phyloP scores from a whole-genome alignment of 2,329 filamentous ascomycete genomes.

The Oidium heveae region DNA sequence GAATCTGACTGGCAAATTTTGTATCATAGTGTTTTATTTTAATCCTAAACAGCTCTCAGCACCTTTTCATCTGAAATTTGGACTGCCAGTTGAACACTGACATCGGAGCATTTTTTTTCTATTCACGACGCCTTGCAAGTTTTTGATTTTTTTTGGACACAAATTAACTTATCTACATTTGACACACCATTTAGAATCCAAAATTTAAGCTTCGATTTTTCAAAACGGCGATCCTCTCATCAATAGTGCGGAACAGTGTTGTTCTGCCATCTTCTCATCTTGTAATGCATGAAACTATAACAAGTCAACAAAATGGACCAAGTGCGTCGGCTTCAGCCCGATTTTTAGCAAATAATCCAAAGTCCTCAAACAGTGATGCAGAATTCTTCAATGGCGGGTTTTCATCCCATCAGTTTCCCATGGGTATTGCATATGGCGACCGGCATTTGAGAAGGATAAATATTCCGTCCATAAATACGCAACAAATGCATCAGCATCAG shows the following conservation, averaged over 20 bases:
- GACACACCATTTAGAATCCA: not conserved
- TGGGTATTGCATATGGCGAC: conserved; percentile 60
- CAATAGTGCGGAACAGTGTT: conserved; percentile 56
- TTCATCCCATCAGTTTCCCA: conserved; percentile 46
- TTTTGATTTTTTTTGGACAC: not conserved
- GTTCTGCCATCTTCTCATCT: conserved; percentile 64
- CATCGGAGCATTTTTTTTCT: not conserved
- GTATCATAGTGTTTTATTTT: not conserved
- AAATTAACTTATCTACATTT: not conserved
- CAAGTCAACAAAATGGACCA: conserved; percentile 31
- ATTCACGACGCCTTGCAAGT: not conserved
- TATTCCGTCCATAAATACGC: conserved; percentile 82
- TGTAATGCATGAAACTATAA: conserved; percentile 74
- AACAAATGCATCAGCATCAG: conserved; percentile 28
- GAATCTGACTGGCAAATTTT: not conserved
- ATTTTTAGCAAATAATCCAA: conserved; percentile 47
- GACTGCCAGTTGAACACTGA: not conserved
- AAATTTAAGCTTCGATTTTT: conserved; percentile 22
- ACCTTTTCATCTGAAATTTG: not conserved
- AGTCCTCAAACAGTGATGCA: conserved; percentile 61
- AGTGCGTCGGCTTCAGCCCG: conserved; percentile 29
- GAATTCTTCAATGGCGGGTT: conserved; percentile 88
- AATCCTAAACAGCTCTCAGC: not conserved
- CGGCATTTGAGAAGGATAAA: conserved; percentile 64
- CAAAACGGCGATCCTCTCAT: conserved; percentile 66